A percentile compares a stretch with the other conserved stretches of the same genome.
These are phyloP conservation scores for Sarocladium oryzae DNA, from an alignment of 2,329 filamentous ascomycete species.

Conservation along the genomic window DNA sequence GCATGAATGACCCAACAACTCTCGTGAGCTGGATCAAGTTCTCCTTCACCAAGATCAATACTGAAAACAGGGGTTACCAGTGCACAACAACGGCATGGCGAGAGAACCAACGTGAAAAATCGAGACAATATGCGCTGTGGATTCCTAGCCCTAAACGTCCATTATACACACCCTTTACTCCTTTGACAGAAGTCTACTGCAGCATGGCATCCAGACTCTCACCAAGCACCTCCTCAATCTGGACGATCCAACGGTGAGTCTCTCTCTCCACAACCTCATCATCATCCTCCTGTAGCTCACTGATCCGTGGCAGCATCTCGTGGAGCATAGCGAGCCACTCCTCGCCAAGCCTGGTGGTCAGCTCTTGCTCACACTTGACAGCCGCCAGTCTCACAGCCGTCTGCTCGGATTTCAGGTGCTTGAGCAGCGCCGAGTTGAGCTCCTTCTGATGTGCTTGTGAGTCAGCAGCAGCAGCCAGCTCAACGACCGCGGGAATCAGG, in stretches of 20 bases:
- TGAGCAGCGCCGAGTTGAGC: slow-evolving; percentile 72
- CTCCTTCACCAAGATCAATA: too few relatives aligned
- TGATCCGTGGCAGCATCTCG: slow-evolving; percentile 95
- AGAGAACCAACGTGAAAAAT: too few relatives aligned
- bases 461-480: slow-evolving; percentile 72
- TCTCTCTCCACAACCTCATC: slow-evolving; percentile 89
- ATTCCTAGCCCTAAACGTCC: too few relatives aligned
- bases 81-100: too few relatives aligned
- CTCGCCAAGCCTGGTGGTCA: slow-evolving; percentile 78
- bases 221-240: slow-evolving; percentile 82
- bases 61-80: too few relatives aligned
- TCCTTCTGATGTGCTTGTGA: slow-evolving; percentile 87
- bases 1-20: too few relatives aligned
- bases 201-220: slow-evolving; percentile 91
- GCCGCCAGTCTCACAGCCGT: slow-evolving; percentile 71
- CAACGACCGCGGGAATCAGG: slow-evolving; percentile 69
- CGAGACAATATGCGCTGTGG: neutral
- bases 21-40: too few relatives aligned
- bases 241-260: slow-evolving; percentile 81
- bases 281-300: slow-evolving; percentile 92
- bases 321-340: slow-evolving; percentile 89
- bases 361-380: slow-evolving; percentile 70
- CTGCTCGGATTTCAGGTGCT: slow-evolving; percentile 68
- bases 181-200: slow-evolving; percentile 59
- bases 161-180: too few relatives aligned